Base-by-base conservation (phyloP, 2,329 filamentous ascomycete species). In the Monilinia fructigena region DNA sequence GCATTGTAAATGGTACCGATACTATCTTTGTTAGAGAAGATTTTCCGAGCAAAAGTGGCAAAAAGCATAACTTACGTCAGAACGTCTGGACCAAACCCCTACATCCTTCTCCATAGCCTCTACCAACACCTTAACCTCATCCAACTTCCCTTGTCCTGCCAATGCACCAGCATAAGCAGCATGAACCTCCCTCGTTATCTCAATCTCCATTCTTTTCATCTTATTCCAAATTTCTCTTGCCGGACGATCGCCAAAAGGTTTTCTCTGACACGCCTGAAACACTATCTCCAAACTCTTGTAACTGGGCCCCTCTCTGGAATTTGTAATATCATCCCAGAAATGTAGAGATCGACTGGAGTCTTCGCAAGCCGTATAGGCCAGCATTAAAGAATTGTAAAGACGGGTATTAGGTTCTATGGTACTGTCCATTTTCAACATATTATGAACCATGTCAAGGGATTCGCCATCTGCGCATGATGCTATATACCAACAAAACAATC, bases 401-500 rank as follows among this genome's bases (percentile, higher is more conserved):
- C 81, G 82, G 0, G 94, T 98, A 72, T 85, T 88, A 5, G 89
- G 83, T 72, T 93, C 87, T 48, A 98, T 83, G 53, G 86, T 85
- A n/a, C 88, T 84, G 76, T 99, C 95, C 77, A 97, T 88, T 79
- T 97, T 98, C 71, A 97, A 83, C 86, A 97, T 94, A 75, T 97
- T 97, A 79, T 97, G 90, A 2, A 96, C 85, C 69, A 90, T 86
- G 67, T 87, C 86, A 26, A 97, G 80, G 53, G 87, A 87, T 66
- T 91, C 87, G 1, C 79, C 74, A 72, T 90, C 87, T 11, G 82
- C 78, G 53, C 79, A 78, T n/a, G 78, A 77, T 4, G 89, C 88
- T 31, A 97, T 31, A 97, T 85, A 2, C 92, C 91, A 68, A 91
- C 85, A 66, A 98, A 89, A 69, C 89, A 93, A 45, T 83, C 80